A percentile compares a stretch with the other conserved stretches of the same genome.
Evolutionary conservation across 345 rosid species (phyloP).

Genomic region (Eucalyptus camaldulensis): DNA sequence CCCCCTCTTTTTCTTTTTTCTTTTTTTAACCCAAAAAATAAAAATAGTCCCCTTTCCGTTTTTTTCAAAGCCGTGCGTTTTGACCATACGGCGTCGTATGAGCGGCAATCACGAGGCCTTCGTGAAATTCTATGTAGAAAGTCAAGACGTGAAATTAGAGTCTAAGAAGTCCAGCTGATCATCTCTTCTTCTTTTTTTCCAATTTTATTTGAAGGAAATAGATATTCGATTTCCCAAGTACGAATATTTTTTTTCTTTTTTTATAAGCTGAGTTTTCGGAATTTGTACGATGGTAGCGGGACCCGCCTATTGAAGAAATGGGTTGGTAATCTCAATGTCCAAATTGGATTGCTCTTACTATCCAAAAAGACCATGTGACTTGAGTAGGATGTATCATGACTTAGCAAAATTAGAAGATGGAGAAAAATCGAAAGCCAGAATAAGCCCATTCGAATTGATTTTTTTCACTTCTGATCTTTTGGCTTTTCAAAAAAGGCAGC

Average conservation of each 20-base stretch:
- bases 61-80: not conserved
- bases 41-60: not conserved
- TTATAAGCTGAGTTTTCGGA: not conserved
- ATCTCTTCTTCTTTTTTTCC: not conserved
- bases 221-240: not conserved
- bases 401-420: not conserved
- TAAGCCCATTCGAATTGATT: accelerated
- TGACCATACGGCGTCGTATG: not conserved
- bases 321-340: not conserved
- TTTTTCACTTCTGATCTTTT: not conserved
- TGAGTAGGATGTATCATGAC: not conserved
- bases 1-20: not conserved
- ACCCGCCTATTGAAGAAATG: not conserved
- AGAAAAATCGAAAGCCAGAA: not conserved
- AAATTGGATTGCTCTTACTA: not conserved
- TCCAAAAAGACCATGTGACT: not conserved
- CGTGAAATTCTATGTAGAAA: not conserved
- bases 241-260: accelerated
- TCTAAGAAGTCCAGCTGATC: not conserved
- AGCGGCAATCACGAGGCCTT: not conserved
- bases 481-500: not conserved
- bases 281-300: not conserved
- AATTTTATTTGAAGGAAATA: not conserved
- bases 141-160: not conserved
- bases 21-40: no score